phyloP scores from a whole-genome alignment of 2,329 filamentous ascomycete species.

The Achaetomium macrosporum region DNA sequence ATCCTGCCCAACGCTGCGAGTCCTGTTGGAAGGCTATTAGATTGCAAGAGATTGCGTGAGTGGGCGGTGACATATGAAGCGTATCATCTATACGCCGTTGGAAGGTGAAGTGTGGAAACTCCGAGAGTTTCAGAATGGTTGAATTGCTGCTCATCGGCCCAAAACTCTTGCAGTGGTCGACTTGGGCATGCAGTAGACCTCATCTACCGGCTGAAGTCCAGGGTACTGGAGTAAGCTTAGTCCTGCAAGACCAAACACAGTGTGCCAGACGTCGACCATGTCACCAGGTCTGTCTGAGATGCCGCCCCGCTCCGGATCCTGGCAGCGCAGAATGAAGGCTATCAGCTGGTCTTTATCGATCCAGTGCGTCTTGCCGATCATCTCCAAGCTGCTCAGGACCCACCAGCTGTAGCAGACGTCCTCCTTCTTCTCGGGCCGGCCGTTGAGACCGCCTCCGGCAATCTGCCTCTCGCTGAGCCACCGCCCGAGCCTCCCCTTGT shows the following conservation, averaged over 20 bases:
- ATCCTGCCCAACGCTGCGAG: slow-evolving; percentile 54
- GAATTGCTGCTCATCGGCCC: slow-evolving; percentile 10
- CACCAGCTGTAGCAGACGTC: slow-evolving; percentile 99
- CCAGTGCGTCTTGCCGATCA: slow-evolving; percentile 86
- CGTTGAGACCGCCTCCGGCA: slow-evolving; percentile 82
- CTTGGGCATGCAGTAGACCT: slow-evolving; percentile 79
- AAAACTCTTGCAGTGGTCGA: slow-evolving; percentile 56
- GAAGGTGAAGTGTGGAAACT: neutral
- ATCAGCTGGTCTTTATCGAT: slow-evolving; percentile 78
- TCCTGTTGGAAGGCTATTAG: slow-evolving; percentile 59
- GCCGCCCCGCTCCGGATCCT: slow-evolving; percentile 79
- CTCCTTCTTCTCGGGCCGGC: slow-evolving; percentile 88
- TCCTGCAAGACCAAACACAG: slow-evolving; percentile 80
- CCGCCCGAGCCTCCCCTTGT: slow-evolving; percentile 72
- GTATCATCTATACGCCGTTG: neutral
- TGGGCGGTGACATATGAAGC: too few relatives aligned
- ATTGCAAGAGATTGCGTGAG: slow-evolving; percentile 51
- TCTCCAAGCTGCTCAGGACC: slow-evolving; percentile 86
- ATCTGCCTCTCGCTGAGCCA: slow-evolving; percentile 95
- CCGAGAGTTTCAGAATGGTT: too few relatives aligned
- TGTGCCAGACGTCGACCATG: slow-evolving; percentile 97
- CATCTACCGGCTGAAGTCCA: slow-evolving; percentile 74
- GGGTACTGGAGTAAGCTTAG: slow-evolving; percentile 76
- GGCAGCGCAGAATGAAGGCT: slow-evolving; percentile 77
- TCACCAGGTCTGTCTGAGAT: slow-evolving; percentile 87